These are phyloP conservation scores for Acanthamoeba triangularis DNA, from an alignment of 208 protist species.

Conservation along the genomic window DNA sequence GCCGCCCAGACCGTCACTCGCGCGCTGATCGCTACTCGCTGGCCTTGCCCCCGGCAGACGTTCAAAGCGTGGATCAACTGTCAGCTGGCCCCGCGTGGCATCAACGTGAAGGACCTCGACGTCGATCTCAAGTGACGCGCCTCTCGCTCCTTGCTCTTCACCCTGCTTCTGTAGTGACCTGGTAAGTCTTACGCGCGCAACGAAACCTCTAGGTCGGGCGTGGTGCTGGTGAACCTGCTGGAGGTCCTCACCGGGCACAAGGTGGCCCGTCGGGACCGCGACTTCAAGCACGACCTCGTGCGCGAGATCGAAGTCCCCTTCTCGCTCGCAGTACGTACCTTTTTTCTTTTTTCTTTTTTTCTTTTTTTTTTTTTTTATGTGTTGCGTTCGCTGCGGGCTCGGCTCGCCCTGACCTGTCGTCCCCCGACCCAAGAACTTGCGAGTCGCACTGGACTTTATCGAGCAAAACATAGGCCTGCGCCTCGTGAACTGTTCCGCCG, in stretches of 20 bases:
- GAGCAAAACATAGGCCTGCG: slow-evolving; percentile 61
- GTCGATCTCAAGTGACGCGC: background rate
- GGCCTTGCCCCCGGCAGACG: background rate
- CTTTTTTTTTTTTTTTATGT: too few relatives aligned
- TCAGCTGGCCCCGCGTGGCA: slow-evolving; percentile 29
- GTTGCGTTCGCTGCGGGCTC: background rate
- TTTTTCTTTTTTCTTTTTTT: background rate
- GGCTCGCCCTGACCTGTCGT: background rate
- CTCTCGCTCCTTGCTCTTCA: background rate
- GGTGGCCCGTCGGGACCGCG: background rate
- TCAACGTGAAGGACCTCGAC: slow-evolving; percentile 19
- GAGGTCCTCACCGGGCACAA: slow-evolving; percentile 47
- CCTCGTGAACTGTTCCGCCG: slow-evolving; percentile 65
- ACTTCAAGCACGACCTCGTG: slow-evolving; percentile 31
- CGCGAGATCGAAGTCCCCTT: slow-evolving; percentile 46
- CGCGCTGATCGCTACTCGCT: too few relatives aligned
- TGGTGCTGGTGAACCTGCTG: slow-evolving; percentile 53
- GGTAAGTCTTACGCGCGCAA: too few relatives aligned
- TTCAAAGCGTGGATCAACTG: slow-evolving; percentile 69
- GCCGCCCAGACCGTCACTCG: too few relatives aligned
- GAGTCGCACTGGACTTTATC: slow-evolving; percentile 38
- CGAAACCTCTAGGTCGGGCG: slow-evolving; percentile 47
- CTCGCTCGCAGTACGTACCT: background rate
- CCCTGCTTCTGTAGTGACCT: too few relatives aligned
- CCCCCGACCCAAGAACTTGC: slow-evolving; percentile 10